Evolutionary conservation across 306 rosid genomes (phyloP), one percentile per base, ranked within the genome.

Genomic region (Mimosa pudica): DNA sequence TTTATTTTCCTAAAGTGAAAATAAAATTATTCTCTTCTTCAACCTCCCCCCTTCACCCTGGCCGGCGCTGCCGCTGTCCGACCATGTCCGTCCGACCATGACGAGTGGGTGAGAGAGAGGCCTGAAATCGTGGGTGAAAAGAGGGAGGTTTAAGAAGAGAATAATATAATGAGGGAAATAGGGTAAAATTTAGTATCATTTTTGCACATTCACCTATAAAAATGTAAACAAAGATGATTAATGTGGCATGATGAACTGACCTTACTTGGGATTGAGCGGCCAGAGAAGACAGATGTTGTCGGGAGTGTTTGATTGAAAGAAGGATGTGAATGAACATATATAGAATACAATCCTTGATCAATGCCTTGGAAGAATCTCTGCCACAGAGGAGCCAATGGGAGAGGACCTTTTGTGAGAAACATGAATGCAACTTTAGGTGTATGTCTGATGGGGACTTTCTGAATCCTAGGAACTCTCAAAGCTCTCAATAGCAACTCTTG

Each of bases 401-500:
- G 85, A 62, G 78, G 71, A 8, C 93, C 95, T 84, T 83, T 92
- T 1, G 93, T 88, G 84, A 94, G 75, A 82, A 91, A 94, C 93
- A 94, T 55, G 83, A 94, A 94, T 1, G 97, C 98, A 64, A 94
- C 84, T 77, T 94, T 94, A 24, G 92, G 91, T 0, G 75, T 77
- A 9, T 68, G 70, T 2, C 84, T 79, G 62, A 86, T 83, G 1
- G 94, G 95, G 8, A 7, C 36, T 60, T 61, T 11, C 38, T 61
- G 67, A 0, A n/a, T 74, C 79, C 44, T 44, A 0, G 92, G 96
- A 42, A 63, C 87, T 82, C 93, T 48, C 0, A 98, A 92, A 69
- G 98, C 98, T 80, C 90, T 89, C 98, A 94, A 84, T 4, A 92
- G 42, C 81, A 95, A 83, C 79, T 95, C 99, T 6, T 83, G 84